Evolutionary conservation across 805 yeast species (phyloP).

Genomic region (Suhomyces prunicola): DNA sequence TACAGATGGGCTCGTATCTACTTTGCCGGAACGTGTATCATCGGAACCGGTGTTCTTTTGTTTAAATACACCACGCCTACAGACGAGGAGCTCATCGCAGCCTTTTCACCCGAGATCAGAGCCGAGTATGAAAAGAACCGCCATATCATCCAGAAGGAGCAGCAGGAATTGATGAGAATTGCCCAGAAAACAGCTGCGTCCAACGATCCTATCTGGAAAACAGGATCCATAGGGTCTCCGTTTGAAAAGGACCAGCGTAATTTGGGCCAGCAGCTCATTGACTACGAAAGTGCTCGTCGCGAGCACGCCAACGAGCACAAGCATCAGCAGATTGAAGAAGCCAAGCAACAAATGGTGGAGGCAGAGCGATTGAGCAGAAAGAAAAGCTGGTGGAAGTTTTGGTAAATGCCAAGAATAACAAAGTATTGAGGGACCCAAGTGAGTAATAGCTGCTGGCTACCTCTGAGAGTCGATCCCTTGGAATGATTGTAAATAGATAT

Average conservation of each 20-base stretch:
- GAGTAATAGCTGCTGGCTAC: no score
- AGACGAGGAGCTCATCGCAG: conserved; percentile 71
- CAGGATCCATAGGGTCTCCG: conserved; percentile 68
- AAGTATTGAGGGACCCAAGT: no score
- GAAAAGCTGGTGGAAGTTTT: conserved; percentile 17
- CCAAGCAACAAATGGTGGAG: conserved; percentile 27
- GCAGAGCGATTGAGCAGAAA: conserved; percentile 19
- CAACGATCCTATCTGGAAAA: conserved; percentile 79
- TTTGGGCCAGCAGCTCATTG: conserved; percentile 31
- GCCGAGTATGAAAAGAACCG: conserved; percentile 68
- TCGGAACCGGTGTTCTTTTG: conserved; percentile 69
- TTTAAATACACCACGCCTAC: conserved; percentile 79
- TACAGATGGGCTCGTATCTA: conserved; percentile 57
- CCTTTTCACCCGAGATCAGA: conserved; percentile 79
- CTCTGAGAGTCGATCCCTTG: no score
- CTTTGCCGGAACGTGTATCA: conserved; percentile 60
- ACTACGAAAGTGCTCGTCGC: conserved; percentile 47
- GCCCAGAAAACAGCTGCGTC: conserved; percentile 62
- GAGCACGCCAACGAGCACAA: conserved; percentile 41
- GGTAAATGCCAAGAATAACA: no score
- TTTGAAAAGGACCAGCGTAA: conserved; percentile 52
- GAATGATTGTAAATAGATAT: no score
- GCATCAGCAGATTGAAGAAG: conserved; percentile 34
- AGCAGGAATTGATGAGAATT: conserved; percentile 63
- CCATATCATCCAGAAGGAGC: conserved; percentile 63